phyloP scores from a whole-genome alignment of 129 eudicot genomes.

The Mikania micrantha region DNA sequence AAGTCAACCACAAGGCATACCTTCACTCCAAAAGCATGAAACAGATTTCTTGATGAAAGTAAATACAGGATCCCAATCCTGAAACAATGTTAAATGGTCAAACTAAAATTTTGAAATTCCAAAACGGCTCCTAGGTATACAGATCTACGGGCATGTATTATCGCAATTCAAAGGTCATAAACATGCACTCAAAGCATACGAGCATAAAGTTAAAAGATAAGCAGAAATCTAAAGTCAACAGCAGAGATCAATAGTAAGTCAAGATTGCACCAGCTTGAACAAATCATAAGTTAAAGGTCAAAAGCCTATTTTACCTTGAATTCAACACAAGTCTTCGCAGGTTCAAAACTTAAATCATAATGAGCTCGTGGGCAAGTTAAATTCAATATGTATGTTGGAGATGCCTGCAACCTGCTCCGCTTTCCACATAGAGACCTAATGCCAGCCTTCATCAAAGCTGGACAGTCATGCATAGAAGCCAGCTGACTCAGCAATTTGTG shows the following conservation, averaged over 20 bases:
- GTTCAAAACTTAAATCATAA: slow-evolving; percentile 71
- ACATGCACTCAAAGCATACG: too few relatives aligned
- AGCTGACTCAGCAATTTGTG: slow-evolving; percentile 69
- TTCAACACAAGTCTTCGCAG: slow-evolving; percentile 59
- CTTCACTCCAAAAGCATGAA: slow-evolving; percentile 55
- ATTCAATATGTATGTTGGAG: slow-evolving; percentile 66
- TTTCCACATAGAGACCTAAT: slow-evolving; percentile 36
- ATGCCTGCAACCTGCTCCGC: slow-evolving; percentile 41
- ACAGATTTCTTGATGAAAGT: slow-evolving; percentile 56
- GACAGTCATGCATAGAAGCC: slow-evolving; percentile 41
- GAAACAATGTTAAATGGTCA: slow-evolving; percentile 18
- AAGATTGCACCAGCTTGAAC: neutral
- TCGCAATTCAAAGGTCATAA: slow-evolving; percentile 5
- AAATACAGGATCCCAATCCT: slow-evolving; percentile 79
- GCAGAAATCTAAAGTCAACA: neutral
- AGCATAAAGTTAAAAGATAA: neutral
- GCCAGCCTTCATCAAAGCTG: slow-evolving; percentile 33
- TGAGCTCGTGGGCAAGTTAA: slow-evolving; percentile 62
- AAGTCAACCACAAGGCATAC: slow-evolving; percentile 34
- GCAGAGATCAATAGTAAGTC: slow-evolving; percentile 2
- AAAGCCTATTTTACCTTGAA: slow-evolving; percentile 57
- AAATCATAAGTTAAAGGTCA: neutral
- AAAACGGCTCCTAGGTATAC: neutral
- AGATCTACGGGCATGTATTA: neutral
- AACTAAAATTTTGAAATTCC: neutral